Evolutionary conservation across 1,284 basidiomycete species (phyloP), one percentile per base, ranked within the genome.

Genomic region (Ustilago bromivora): DNA sequence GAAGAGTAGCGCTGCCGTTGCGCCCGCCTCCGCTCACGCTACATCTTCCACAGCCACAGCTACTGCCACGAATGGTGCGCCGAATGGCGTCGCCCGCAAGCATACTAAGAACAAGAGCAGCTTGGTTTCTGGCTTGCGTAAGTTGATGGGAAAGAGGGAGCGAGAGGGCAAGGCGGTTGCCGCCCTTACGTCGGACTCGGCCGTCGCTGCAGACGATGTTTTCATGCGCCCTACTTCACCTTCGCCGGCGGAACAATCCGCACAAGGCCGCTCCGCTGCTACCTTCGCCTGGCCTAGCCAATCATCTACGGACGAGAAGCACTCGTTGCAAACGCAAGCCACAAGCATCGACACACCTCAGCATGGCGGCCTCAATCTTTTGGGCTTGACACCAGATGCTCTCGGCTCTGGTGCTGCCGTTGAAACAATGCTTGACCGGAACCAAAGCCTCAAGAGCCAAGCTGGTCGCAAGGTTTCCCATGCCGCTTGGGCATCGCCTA

Each of bases 31-130:
- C 12, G 43, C 54, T 7, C 15, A n/a, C 17, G 41, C 56, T 13
- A 23, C 52, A 0, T 40, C 46, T 38, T 35, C 51, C 1, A 31
- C 60, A 2, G 28, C 6, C 34, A 4, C 36, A 10, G 19, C n/a
- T n/a, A 36, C 46, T 1, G 28, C 63, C 1, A 19, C 10, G 15
- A 9, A 43, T 19, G 46, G 3, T 36, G 52, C 35, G 1, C 8
- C 36, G 11, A 28, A 9, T n/a, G 9, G 59, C 2, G 28, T 46
- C 47, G 15, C 35, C 28, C 74, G 74, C 38, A 76, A 68, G 53
- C 69, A 76, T 28, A 68, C 61, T 17, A 71, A 66, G 59, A 71
- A 71, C 53, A 68, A 55, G 52, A 76, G 70, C 58, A 73, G 75
- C 36, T 49, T 77, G 41, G 70, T 77, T 36, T 68, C 63, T 1